These are phyloP conservation scores for Xylaria sp. DNA, from an alignment of 495 filamentous ascomycete genomes.

Conservation along the genomic window DNA sequence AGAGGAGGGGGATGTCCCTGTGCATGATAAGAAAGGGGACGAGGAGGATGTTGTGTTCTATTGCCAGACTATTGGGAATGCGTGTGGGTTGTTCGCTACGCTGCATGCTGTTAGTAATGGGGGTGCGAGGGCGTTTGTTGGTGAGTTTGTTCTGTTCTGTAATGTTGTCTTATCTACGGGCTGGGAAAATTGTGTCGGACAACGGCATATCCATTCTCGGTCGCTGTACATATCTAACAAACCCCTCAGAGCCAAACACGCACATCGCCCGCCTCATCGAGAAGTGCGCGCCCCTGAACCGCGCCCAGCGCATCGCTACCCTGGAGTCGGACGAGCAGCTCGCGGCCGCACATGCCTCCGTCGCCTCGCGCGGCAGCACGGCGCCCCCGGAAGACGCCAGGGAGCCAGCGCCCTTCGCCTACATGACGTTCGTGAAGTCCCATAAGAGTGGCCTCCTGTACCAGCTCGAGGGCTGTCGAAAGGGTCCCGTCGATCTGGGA, in stretches of 20 bases:
- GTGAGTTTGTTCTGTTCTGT: constrained; percentile 37
- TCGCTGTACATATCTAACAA: neutral
- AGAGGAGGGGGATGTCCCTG: constrained; percentile 58
- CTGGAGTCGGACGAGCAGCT: constrained; percentile 72
- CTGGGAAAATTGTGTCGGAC: too few species aligned
- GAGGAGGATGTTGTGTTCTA: constrained; percentile 72
- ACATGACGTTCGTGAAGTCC: constrained; percentile 72
- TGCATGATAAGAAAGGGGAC: constrained; percentile 37
- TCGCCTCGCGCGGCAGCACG: constrained; percentile 71
- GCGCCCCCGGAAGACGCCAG: constrained; percentile 46
- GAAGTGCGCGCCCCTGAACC: constrained; percentile 51
- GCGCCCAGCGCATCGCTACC: constrained; percentile 65
- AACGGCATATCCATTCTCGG: too few species aligned
- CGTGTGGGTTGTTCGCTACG: constrained; percentile 81
- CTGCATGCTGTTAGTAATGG: constrained; percentile 70
- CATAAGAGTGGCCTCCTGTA: constrained; percentile 66
- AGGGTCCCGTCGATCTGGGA: constrained; percentile 75
- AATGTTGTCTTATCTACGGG: neutral
- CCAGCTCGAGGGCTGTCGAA: constrained; percentile 75
- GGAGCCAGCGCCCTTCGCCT: constrained; percentile 64
- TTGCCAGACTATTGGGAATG: constrained; percentile 83
- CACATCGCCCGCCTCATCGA: constrained; percentile 39
- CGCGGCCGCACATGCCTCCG: constrained; percentile 71
- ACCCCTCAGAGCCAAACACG: constrained; percentile 10
- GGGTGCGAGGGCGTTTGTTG: constrained; percentile 54